A percentile compares a stretch with the other conserved stretches of the same genome.
These are phyloP conservation scores for Venustampulla echinocandica DNA, from an alignment of 495 filamentous ascomycete genomes.

Conservation along the genomic window DNA sequence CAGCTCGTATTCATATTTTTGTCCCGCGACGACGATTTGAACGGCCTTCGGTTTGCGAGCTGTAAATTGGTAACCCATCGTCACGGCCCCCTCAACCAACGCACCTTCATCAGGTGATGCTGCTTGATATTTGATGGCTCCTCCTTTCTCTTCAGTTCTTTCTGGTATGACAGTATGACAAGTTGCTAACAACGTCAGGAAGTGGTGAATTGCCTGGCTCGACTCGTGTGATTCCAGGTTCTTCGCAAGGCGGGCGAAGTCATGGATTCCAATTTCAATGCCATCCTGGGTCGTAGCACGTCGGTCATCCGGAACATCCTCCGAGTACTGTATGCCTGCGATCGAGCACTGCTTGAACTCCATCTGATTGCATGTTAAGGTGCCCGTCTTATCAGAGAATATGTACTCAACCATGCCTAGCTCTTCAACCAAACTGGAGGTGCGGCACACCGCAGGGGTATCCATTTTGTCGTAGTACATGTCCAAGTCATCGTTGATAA, in stretches of 20 bases:
- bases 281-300: conserved; percentile 68
- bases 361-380: conserved; percentile 98
- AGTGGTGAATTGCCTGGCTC: conserved; percentile 71
- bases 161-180: conserved; percentile 99
- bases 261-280: conserved; percentile 72
- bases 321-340: conserved; percentile 86
- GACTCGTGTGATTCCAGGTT: conserved; percentile 66
- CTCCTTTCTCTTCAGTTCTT: conserved; percentile 60
- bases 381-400: conserved; percentile 98
- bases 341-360: conserved; percentile 95
- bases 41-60: conserved; percentile 84
- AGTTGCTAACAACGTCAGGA: conserved; percentile 77
- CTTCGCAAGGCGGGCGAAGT: conserved; percentile 68
- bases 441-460: conserved; percentile 91
- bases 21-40: conserved; percentile 62
- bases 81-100: conserved; percentile 82
- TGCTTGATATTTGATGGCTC: conserved; percentile 91
- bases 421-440: conserved; percentile 93
- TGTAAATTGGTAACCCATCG: conserved; percentile 79
- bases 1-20: conserved; percentile 77
- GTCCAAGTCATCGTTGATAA: conserved; percentile 95
- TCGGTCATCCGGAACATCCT: conserved; percentile 87
- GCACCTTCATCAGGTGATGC: conserved; percentile 97
- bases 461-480: conserved; percentile 97
- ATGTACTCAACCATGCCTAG: conserved; percentile 97